Conservation (phyloP, 768 basidiomycete species). For the Lepiota venenata region DNA sequence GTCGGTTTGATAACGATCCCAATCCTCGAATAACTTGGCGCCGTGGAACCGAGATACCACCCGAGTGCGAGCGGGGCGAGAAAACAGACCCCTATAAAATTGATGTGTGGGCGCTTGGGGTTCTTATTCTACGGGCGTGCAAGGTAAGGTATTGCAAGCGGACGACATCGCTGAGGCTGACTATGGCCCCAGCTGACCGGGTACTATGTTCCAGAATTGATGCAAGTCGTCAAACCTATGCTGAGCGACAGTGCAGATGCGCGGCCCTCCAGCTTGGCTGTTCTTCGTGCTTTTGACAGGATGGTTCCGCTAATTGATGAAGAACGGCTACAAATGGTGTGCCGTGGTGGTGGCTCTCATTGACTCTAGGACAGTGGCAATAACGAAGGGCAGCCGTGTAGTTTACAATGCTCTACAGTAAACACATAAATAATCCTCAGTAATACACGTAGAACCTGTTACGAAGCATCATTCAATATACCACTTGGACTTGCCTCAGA, state of each 20-base stretch:
- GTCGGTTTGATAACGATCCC: slow-evolving; percentile 39
- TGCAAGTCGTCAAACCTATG: slow-evolving; percentile 56
- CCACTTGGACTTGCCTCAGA: slow-evolving; percentile 11
- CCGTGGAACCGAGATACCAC: slow-evolving; percentile 66
- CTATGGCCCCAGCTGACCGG: slow-evolving; percentile 45
- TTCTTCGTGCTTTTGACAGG: slow-evolving; percentile 49
- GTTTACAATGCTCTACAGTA: background rate
- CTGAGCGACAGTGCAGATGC: slow-evolving; percentile 45
- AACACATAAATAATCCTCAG: background rate
- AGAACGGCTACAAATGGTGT: slow-evolving; percentile 31
- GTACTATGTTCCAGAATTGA: slow-evolving; percentile 56
- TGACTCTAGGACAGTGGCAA: background rate
- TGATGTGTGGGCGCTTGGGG: slow-evolving; percentile 70
- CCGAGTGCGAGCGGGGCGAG: slow-evolving; percentile 57
- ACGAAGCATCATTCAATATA: background rate
- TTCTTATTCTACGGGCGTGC: slow-evolving; percentile 61
- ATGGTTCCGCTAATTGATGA: slow-evolving; percentile 31
- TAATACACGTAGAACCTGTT: slow-evolving; percentile 1
- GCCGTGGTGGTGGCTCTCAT: slow-evolving; percentile 4
- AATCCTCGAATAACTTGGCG: slow-evolving; percentile 37
- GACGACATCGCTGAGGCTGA: background rate
- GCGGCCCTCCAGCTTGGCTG: slow-evolving; percentile 47
- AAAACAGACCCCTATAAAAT: slow-evolving; percentile 61
- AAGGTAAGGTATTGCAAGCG: slow-evolving; percentile 39
- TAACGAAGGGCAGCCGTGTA: background rate